Evolutionary conservation across 805 yeast species (phyloP).

Genomic region (Zygotorulaspora chibaensis): DNA sequence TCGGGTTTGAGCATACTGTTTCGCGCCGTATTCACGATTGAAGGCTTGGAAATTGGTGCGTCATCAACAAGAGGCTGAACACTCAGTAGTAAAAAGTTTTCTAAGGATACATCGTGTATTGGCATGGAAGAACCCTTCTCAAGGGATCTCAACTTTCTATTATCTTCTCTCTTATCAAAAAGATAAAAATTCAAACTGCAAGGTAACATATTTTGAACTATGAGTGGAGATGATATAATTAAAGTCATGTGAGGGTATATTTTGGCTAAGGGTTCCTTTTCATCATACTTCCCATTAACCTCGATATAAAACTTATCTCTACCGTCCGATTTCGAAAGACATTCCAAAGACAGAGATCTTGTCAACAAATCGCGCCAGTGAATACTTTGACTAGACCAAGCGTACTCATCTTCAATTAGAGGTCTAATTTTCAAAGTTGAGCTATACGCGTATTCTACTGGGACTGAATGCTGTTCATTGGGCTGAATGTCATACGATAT

Average conservation of each 20-base stretch:
- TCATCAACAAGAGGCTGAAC: conserved; percentile 52
- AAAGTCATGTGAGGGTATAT: conserved; percentile 83
- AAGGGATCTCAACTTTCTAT: conserved; percentile 62
- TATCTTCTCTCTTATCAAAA: conserved; percentile 66
- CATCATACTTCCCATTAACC: conserved; percentile 60
- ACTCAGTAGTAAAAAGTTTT: conserved; percentile 65
- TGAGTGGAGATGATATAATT: conserved; percentile 77
- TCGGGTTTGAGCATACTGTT: conserved; percentile 57
- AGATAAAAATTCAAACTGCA: conserved; percentile 70
- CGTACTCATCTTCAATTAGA: conserved; percentile 47
- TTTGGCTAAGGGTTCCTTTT: conserved; percentile 63
- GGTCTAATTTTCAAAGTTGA: conserved; percentile 63
- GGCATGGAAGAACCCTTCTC: conserved; percentile 63
- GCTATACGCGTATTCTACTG: conserved; percentile 62
- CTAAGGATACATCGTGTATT: conserved; percentile 74
- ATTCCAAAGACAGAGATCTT: conserved; percentile 53
- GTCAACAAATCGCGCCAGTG: conserved; percentile 60
- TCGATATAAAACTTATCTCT: conserved; percentile 59
- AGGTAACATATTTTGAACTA: conserved; percentile 80
- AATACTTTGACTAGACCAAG: conserved; percentile 63
- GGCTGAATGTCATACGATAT: conserved; percentile 45
- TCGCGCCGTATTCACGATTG: conserved; percentile 45
- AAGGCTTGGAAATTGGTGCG: conserved; percentile 35
- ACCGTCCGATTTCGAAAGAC: conserved; percentile 45
- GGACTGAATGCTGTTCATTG: conserved; percentile 59